A percentile compares a stretch with the other conserved stretches of the same genome.
These are phyloP conservation scores for Mucor circinelloides DNA, from an alignment of 371 early-diverging fungal genomes.

Conservation along the genomic window DNA sequence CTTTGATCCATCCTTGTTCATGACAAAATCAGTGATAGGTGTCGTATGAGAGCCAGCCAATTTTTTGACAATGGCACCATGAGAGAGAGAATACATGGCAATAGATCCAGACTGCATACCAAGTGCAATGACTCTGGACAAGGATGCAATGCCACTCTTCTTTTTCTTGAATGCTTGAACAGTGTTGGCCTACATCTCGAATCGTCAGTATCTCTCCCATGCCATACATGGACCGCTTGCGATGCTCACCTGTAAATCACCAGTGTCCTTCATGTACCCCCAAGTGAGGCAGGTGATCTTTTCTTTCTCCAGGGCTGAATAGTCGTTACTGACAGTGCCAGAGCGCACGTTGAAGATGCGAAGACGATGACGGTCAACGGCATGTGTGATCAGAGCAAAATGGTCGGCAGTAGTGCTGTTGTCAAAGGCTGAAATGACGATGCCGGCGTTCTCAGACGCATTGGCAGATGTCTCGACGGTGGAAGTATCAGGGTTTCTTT, in stretches of 20 bases:
- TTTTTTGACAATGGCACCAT: conserved; percentile 59
- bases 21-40: conserved; percentile 69
- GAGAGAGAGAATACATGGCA: conserved; percentile 65
- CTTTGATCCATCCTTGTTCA: conserved; percentile 57
- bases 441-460: conserved; percentile 36
- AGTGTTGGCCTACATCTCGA: conserved; percentile 10
- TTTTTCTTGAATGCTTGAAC: conserved; percentile 55
- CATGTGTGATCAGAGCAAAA: conserved; percentile 73
- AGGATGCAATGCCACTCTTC: conserved; percentile 33
- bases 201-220: not conserved
- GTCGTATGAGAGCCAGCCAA: conserved; percentile 63
- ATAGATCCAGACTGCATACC: conserved; percentile 71
- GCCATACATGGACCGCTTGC: too few species aligned
- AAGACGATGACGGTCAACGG: conserved; percentile 71
- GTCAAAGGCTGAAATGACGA: conserved; percentile 63
- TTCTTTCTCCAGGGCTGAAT: conserved; percentile 57
- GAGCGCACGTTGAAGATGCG: conserved; percentile 73
- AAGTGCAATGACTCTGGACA: conserved; percentile 61
- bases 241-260: conserved; percentile 39
- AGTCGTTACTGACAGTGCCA: conserved; percentile 67
- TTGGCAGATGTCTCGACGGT: conserved; percentile 30
- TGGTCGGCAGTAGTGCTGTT: conserved; percentile 52
- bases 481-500: conserved; percentile 35
- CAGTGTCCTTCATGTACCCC: conserved; percentile 57
- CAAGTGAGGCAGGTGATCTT: conserved; percentile 66